phyloP scores from a whole-genome alignment of 441 rosid genomes.

The Viola pubescens region DNA sequence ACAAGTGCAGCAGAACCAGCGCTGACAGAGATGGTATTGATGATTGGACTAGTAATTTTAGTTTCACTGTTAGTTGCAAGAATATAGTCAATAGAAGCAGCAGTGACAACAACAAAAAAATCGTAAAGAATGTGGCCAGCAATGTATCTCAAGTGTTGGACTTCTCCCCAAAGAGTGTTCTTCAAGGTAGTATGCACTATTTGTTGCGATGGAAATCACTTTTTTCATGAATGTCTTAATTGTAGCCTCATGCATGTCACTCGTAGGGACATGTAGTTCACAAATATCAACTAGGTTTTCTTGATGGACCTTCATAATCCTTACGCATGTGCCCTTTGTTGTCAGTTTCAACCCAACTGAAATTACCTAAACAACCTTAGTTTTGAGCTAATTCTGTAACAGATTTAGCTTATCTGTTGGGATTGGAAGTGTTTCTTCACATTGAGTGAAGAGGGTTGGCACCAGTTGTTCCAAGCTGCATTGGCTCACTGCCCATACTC shows the following conservation, averaged over 20 bases:
- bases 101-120: constrained; percentile 12
- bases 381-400: not conserved
- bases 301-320: not conserved
- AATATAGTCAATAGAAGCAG: constrained; percentile 16
- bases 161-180: constrained; percentile 62
- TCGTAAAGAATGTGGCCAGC: constrained; percentile 8
- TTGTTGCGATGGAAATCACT: constrained; percentile 1
- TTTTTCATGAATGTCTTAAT: not conserved
- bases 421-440: too few species aligned
- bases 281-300: too few species aligned
- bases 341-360: not conserved
- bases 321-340: not conserved
- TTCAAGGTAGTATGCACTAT: constrained; percentile 38
- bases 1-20: constrained; percentile 8
- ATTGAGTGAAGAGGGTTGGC: too few species aligned
- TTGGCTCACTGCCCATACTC: too few species aligned
- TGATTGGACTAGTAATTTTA: constrained; percentile 19
- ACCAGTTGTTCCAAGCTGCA: too few species aligned
- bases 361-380: not conserved
- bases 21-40: constrained; percentile 12
- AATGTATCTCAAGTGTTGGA: constrained; percentile 25
- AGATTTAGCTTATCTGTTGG: too few species aligned
- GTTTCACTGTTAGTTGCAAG: constrained; percentile 14
- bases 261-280: too few species aligned
- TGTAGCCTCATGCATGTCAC: too few species aligned